Evolutionary conservation across 148 eudicot genomes (phyloP), one percentile per base, ranked within the genome.

Genomic region (Rhododendron kiyosumense): DNA sequence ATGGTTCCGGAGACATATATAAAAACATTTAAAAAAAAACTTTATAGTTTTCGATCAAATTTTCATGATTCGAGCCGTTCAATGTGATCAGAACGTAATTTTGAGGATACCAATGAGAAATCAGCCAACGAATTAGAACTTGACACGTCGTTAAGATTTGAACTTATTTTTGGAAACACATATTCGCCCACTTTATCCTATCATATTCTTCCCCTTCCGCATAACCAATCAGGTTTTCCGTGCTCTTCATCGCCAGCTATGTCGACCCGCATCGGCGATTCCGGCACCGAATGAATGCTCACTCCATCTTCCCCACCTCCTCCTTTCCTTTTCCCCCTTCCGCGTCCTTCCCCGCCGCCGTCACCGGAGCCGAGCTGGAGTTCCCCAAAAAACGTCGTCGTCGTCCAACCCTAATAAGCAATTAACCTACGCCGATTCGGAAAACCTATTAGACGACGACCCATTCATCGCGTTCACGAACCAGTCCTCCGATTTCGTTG

Each of bases 261-360:
- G 94, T 88, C 65, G 98, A 94, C 54, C 95, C 96, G 34, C 34
- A 94, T 91, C 22, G 98, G 94, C 3, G 98, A 94, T 84, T 91
- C 98, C 45, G 96, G 96, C 49, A 94, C 92, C 38, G 98, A 94
- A 43, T 96, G 92, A n/a, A 92, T 87, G 85, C 46, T 79, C 79
- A 85, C 88, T 18, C 4, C 81, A 49, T 38, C 52, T 10, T 13
- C 54, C 15, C 54, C 54, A 10, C 54, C 54, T 49, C 15, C 54
- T 85, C 91, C 46, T 13, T 81, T 85, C 91, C 46, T 13, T 81
- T 6, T 5, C 51, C 78, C 57, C 12, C 81, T 46, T 11, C 75
- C 43, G 87, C 26, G 6, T 51, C 91, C 46, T 80, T 84, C 74
- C 14, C 84, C 52, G 81, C 57, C 22, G 81, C 52, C 22, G 81